phyloP scores from a whole-genome alignment of 495 filamentous ascomycete species.

The Podospora comata region DNA sequence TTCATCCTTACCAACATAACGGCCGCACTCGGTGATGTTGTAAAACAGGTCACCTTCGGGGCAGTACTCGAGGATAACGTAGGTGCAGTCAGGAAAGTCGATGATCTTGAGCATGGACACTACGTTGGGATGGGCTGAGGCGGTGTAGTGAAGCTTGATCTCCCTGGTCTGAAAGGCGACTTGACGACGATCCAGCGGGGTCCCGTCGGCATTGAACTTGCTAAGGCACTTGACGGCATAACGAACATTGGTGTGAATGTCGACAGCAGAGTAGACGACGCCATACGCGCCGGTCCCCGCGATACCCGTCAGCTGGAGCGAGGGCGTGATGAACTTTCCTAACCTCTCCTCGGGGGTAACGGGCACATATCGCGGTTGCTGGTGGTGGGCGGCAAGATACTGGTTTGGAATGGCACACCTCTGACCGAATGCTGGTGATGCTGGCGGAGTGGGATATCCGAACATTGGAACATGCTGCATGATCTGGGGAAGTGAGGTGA shows the following conservation, averaged over 20 bases:
- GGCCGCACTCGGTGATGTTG: conserved; percentile 91
- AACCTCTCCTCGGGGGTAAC: conserved; percentile 75
- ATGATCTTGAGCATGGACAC: conserved; percentile 93
- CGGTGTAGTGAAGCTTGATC: conserved; percentile 85
- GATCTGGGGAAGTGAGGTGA: conserved; percentile 25
- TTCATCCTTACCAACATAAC: conserved; percentile 88
- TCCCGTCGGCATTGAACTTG: conserved; percentile 65
- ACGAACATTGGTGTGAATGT: conserved; percentile 72
- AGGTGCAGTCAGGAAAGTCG: conserved; percentile 89
- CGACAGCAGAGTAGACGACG: conserved; percentile 90
- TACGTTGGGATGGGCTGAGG: conserved; percentile 86
- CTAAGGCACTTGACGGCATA: conserved; percentile 97
- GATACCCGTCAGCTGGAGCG: conserved; percentile 78
- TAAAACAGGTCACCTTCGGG: conserved; percentile 96
- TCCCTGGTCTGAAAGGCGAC: conserved; percentile 87
- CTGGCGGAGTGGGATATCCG: conserved; percentile 53
- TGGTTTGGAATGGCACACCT: conserved; percentile 35
- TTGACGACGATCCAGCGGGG: conserved; percentile 82
- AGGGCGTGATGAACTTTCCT: conserved; percentile 77
- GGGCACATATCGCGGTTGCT: conserved; percentile 42
- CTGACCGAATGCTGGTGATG: conserved; percentile 48
- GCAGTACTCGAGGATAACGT: conserved; percentile 95
- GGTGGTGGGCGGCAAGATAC: conserved; percentile 33
- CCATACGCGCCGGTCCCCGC: conserved; percentile 95
- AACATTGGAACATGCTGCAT: conserved; percentile 55